Percentiles rank a stretch among this genome's conserved stretches.
Evolutionary conservation across 108 stramenopile genomes (phyloP).

Genomic region (Skeletonema menzelii): DNA sequence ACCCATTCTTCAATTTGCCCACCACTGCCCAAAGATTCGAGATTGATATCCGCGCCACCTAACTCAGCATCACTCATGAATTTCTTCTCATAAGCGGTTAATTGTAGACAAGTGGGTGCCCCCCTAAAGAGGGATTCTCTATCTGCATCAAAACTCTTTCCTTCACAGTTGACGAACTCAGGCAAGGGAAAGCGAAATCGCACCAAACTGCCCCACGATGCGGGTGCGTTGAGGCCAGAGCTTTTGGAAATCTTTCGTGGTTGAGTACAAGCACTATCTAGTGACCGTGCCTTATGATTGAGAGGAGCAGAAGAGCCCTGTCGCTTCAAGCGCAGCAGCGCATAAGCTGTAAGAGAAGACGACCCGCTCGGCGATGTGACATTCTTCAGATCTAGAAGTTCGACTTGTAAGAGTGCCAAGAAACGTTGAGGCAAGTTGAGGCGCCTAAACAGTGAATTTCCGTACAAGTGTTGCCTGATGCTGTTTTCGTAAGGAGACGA

Average conservation of each 20-base stretch:
- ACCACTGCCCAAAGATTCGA: constrained; percentile 71
- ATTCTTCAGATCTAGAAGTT: constrained; percentile 94
- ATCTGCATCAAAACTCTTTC: constrained; percentile 68
- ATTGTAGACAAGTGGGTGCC: constrained; percentile 76
- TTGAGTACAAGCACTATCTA: constrained; percentile 73
- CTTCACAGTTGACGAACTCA: constrained; percentile 73
- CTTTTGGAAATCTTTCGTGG: constrained; percentile 79
- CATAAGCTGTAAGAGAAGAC: constrained; percentile 75
- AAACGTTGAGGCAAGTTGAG: constrained; percentile 88
- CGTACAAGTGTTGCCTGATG: constrained; percentile 77
- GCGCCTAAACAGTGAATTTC: constrained; percentile 82
- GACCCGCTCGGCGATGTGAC: constrained; percentile 89
- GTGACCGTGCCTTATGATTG: constrained; percentile 75
- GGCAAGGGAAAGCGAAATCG: constrained; percentile 87
- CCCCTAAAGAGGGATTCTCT: constrained; percentile 86
- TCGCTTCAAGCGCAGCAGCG: constrained; percentile 77
- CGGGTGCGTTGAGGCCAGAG: constrained; percentile 87
- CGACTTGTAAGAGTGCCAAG: constrained; percentile 89
- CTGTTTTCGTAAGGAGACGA: constrained; percentile 72
- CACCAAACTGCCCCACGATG: constrained; percentile 87
- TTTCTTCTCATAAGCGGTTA: constrained; percentile 89
- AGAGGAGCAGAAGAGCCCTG: constrained; percentile 67
- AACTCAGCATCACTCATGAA: constrained; percentile 80
- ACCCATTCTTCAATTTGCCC: constrained; percentile 92
- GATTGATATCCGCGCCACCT: constrained; percentile 78